Evolutionary conservation across 306 rosid genomes (phyloP), one percentile per base, ranked within the genome.

Genomic region (Medicago arabica): DNA sequence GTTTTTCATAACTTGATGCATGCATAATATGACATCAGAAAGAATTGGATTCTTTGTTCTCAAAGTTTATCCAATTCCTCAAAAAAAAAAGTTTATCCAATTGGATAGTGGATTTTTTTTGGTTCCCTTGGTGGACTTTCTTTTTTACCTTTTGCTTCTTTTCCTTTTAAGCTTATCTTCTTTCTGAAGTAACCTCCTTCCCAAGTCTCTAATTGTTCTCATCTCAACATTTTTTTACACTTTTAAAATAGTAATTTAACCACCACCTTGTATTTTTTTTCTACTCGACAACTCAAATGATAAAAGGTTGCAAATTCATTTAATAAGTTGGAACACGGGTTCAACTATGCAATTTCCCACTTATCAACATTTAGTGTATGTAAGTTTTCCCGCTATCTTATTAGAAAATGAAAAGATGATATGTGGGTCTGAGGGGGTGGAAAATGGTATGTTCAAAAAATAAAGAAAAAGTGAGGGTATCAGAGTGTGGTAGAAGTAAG

Each of bases 11-110:
- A 47, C 67, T 70, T 61, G 58, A 38, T 75, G 69, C 77, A 39
- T 55, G 47, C 25, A n/a, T 14, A 67, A 38, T 19, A 66, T 31
- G 50, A 53, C 72, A 12, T 65, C 81, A 80, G 76, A 75, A 71
- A 75, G 79, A 75, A 83, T 83, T 51, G 39, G 81, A 83, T 83
- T 74, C 87, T 76, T 80, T 67, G 14, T 55, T 13, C 51, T 66
- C 25, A 36, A 80, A 71, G 81, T 69, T 76, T 83, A 76, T 83
- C 81, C 55, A 46, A 71, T 40, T 71, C n/a, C n/a, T n/a, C n/a
- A n/a, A n/a, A n/a, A n/a, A n/a, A n/a, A n/a, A 36, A 80, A 71
- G 81, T 69, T 76, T 83, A 76, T 83, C 81, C 55, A 46, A 71
- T 40, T 71, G 71, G 69, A 57, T 61, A 69, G 76, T 83, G 78